A percentile compares a stretch with the other conserved stretches of the same genome.
These are phyloP conservation scores for Pichia sp. DNA, from an alignment of 1,139 yeast species.

Conservation along the genomic window DNA sequence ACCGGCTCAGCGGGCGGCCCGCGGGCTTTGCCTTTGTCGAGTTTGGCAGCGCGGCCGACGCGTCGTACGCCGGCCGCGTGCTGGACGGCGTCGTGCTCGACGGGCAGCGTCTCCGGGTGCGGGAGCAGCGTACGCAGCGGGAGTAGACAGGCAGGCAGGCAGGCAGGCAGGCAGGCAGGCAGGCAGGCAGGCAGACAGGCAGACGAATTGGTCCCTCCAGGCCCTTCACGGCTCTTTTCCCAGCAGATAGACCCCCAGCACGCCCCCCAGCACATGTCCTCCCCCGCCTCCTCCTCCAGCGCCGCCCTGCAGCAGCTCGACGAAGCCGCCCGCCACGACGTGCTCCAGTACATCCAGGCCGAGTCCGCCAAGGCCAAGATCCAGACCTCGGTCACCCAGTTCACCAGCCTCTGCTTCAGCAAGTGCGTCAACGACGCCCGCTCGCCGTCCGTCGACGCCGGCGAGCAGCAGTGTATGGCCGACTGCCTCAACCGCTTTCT, in stretches of 20 bases:
- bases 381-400: conserved; percentile 76
- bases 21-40: conserved; percentile 91
- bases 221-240: neutral
- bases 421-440: conserved; percentile 58
- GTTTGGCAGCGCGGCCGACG: conserved; percentile 53
- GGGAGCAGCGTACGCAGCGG: conserved; percentile 16
- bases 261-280: neutral
- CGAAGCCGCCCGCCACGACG: conserved; percentile 65
- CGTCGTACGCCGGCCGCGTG: conserved; percentile 61
- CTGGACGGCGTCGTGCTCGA: conserved; percentile 58
- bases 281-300: conserved; percentile 51
- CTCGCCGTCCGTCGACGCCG: conserved; percentile 34
- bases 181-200: too few species aligned
- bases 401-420: conserved; percentile 87
- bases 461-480: conserved; percentile 66
- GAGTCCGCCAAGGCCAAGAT: conserved; percentile 87
- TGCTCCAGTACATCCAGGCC: conserved; percentile 66
- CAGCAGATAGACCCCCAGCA: neutral
- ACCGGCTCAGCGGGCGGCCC: conserved; percentile 59
- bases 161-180: neutral
- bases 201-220: too few species aligned
- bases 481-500: conserved; percentile 82
- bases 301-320: conserved; percentile 59
- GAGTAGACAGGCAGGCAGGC: neutral
- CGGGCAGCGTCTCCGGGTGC: conserved; percentile 59